phyloP scores from a whole-genome alignment of 192 early-diverging fungal genomes.

The Spinellus fusiger region DNA sequence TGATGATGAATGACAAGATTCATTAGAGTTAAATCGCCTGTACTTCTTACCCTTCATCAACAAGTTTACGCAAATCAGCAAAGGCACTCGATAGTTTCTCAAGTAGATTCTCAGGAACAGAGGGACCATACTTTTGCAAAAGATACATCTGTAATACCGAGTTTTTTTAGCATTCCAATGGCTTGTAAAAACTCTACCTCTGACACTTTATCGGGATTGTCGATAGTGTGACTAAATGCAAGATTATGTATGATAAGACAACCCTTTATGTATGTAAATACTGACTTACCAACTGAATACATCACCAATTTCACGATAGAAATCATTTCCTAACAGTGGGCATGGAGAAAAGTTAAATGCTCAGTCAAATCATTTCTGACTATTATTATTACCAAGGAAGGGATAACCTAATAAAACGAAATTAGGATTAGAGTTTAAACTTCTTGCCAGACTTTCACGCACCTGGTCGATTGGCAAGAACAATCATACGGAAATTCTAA shows the following conservation, averaged over 20 bases:
- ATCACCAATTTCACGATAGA: constrained; percentile 75
- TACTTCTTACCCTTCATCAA: constrained; percentile 54
- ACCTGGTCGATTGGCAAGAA: constrained; percentile 78
- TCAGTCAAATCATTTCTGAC: no score
- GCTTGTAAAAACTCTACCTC: constrained; percentile 41
- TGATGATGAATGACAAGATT: not conserved
- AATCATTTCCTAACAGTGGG: constrained; percentile 78
- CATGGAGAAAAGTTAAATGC: no score
- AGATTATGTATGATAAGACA: no score
- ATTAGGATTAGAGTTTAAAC: not conserved
- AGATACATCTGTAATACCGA: constrained; percentile 41
- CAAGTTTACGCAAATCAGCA: constrained; percentile 59
- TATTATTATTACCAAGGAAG: constrained; percentile 19
- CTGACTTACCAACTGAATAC: constrained; percentile 50
- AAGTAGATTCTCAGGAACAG: constrained; percentile 62
- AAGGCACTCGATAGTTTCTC: constrained; percentile 63
- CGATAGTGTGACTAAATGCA: constrained; percentile 48
- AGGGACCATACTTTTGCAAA: constrained; percentile 63
- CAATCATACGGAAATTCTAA: constrained; percentile 74
- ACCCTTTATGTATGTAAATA: not conserved
- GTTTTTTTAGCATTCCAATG: no score
- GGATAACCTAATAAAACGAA: constrained; percentile 20
- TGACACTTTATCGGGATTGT: constrained; percentile 71
- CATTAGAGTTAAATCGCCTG: not conserved
- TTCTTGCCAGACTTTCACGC: not conserved